Base-by-base conservation (phyloP, 2,329 filamentous ascomycete species). In the Byssothecium circinans region DNA sequence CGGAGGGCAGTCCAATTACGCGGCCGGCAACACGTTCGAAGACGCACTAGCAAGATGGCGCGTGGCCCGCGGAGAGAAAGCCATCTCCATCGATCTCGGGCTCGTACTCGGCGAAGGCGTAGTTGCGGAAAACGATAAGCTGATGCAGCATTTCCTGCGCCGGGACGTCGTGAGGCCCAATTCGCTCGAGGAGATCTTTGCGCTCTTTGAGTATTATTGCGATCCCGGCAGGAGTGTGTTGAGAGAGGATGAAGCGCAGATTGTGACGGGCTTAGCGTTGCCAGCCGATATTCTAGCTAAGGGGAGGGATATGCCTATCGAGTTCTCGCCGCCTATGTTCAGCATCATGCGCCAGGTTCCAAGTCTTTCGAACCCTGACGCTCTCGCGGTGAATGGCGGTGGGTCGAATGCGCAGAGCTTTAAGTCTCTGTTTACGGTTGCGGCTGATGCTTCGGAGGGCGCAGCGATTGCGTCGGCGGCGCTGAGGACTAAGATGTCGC, bases 51-150 rank as follows among this genome's bases (percentile, higher is more conserved):
- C 55, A 19, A 35, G 42, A 4, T 51, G 56, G 22, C 52, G 57
- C 14, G 39, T 65, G 0, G 34, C 19, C 1, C 57, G 51, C 12
- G 74, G 73, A 2, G 72, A 75, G 48, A 74, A 75, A 40, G 34
- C 69, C 1, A 48, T 73, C 18, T 61, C 72, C 0, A 61, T 76
- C 46, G 67, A 72, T 29, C 36, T 45, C 37, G 49, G 49, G 3
- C 15, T 39, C 8, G 15, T 50, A 8, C 32, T 27, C 10, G 36
- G 18, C 15, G 41, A 41, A 10, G 47, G 45, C 10, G 37, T 43
- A 14, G 27, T 43, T 12, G 44, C 40, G n/a, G 32, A 46, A 19
- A 42, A 39, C 32, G 22, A 36, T n/a, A 22, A 45, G 12, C 29
- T 43, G 18, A 38, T 46, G 45, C 38, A 30, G 8, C 14, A 12